Evolutionary conservation across 2,329 filamentous ascomycete genomes (phyloP).

Genomic region (Exophiala dermatitidis): DNA sequence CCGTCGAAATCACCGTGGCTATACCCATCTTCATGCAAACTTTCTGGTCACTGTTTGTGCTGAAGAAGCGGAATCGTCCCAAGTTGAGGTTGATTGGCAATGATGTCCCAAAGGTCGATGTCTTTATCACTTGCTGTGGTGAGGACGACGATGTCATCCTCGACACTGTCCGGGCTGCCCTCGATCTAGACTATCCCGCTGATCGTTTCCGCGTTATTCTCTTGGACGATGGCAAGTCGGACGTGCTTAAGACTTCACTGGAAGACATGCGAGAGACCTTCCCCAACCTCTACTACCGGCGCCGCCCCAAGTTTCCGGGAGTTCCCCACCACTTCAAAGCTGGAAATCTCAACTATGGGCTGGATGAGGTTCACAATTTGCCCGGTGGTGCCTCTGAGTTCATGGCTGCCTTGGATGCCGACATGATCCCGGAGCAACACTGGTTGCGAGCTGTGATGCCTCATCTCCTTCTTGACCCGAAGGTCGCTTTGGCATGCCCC

Average conservation of each 20-base stretch:
- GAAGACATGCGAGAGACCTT: conserved; percentile 33
- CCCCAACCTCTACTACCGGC: conserved; percentile 39
- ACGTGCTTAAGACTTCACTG: conserved; percentile 33
- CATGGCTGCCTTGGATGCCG: conserved; percentile 34
- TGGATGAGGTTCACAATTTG: conserved; percentile 45
- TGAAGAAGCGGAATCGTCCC: conserved; percentile 49
- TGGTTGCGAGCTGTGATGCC: conserved; percentile 30
- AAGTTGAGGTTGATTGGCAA: conserved; percentile 40
- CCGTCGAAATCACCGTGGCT: conserved; percentile 44
- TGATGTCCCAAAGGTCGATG: conserved; percentile 49
- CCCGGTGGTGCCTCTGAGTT: conserved; percentile 51
- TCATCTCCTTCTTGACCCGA: conserved; percentile 27
- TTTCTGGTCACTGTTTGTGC: conserved; percentile 51
- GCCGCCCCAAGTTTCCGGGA: conserved; percentile 36
- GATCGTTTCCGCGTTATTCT: conserved; percentile 50
- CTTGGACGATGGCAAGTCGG: conserved; percentile 44
- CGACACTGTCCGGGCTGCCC: conserved; percentile 49
- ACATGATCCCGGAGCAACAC: conserved; percentile 31
- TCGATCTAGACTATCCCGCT: conserved; percentile 48
- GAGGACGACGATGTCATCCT: conserved; percentile 51
- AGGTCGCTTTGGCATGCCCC: conserved; percentile 34
- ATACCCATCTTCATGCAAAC: conserved; percentile 53
- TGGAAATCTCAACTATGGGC: conserved; percentile 46
- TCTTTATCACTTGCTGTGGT: conserved; percentile 51
- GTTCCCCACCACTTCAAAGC: conserved; percentile 29